A percentile compares a stretch with the other conserved stretches of the same genome.
These are phyloP conservation scores for Trypanosoma grayi DNA, from an alignment of 208 protist species.

Conservation along the genomic window DNA sequence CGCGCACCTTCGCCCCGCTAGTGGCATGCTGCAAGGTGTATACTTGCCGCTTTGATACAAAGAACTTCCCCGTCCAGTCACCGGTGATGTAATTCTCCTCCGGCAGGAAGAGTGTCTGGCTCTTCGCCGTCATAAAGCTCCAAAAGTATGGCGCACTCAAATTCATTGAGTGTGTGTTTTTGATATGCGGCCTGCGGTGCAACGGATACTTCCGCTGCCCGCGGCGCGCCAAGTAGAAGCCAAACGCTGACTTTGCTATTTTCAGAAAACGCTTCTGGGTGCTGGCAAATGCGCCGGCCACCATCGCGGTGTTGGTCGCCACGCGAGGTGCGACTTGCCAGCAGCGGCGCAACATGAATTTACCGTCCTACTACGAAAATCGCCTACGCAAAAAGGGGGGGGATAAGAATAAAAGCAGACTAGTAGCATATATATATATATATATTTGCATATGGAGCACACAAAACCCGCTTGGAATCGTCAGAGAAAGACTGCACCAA, in stretches of 20 bases:
- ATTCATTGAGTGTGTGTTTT: conserved; percentile 87
- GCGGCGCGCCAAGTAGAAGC: conserved; percentile 82
- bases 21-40: conserved; percentile 90
- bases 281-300: conserved; percentile 2
- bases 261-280: conserved; percentile 80
- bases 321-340: background rate
- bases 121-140: conserved; percentile 86
- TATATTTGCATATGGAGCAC: no score
- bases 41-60: conserved; percentile 85
- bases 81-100: conserved; percentile 92
- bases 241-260: conserved; percentile 88
- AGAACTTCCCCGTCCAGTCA: conserved; percentile 92
- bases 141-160: conserved; percentile 87
- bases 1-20: conserved; percentile 75
- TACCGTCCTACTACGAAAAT: no score
- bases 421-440: conserved; percentile 1
- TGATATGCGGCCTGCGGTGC: conserved; percentile 70
- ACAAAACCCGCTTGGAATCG: no score
- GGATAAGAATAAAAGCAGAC: background rate
- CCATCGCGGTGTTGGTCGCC: background rate
- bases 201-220: conserved; percentile 86
- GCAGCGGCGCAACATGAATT: conserved; percentile 25
- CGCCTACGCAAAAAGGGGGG: background rate
- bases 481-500: background rate
- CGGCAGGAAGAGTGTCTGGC: conserved; percentile 73